Conservation (phyloP, 2,329 filamentous ascomycete genomes). For the Coleophoma crateriformis region DNA sequence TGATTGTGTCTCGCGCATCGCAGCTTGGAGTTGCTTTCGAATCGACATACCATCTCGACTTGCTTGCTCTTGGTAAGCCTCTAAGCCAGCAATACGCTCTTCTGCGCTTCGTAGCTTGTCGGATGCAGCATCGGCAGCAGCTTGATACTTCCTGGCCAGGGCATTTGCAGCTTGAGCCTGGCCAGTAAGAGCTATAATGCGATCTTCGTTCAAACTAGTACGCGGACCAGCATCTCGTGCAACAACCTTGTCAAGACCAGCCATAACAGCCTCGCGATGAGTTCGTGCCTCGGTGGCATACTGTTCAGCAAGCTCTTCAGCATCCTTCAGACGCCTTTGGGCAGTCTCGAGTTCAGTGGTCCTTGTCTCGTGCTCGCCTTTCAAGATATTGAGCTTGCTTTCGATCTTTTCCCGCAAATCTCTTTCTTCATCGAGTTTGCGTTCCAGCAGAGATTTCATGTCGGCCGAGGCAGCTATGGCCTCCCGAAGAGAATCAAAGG, state of each 20-base stretch:
- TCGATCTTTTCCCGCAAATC: constrained; percentile 70
- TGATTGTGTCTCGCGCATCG: constrained; percentile 77
- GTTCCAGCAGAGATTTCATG: constrained; percentile 71
- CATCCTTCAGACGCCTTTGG: constrained; percentile 71
- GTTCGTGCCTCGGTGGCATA: constrained; percentile 82
- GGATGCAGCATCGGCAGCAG: constrained; percentile 78
- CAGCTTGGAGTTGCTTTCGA: constrained; percentile 80
- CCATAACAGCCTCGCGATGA: constrained; percentile 76
- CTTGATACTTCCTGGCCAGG: constrained; percentile 82
- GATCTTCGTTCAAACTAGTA: constrained; percentile 52
- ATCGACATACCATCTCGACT: constrained; percentile 89
- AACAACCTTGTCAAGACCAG: constrained; percentile 72
- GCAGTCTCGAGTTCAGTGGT: constrained; percentile 71
- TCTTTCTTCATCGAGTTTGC: constrained; percentile 79
- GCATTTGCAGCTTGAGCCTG: constrained; percentile 75
- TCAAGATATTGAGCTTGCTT: constrained; percentile 68
- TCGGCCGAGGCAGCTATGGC: constrained; percentile 76
- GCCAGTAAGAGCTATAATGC: constrained; percentile 67
- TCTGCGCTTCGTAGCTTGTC: constrained; percentile 90
- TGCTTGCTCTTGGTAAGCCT: constrained; percentile 95
- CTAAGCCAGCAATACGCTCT: constrained; percentile 91
- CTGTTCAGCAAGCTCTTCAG: constrained; percentile 82
- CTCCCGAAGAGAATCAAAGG: constrained; percentile 69
- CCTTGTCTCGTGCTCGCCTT: constrained; percentile 75
- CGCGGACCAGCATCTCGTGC: constrained; percentile 44